Evolutionary conservation across 2,329 filamentous ascomycete species (phyloP), one percentile per base, ranked within the genome.

Genomic region (Trichoderma afroharzianum): DNA sequence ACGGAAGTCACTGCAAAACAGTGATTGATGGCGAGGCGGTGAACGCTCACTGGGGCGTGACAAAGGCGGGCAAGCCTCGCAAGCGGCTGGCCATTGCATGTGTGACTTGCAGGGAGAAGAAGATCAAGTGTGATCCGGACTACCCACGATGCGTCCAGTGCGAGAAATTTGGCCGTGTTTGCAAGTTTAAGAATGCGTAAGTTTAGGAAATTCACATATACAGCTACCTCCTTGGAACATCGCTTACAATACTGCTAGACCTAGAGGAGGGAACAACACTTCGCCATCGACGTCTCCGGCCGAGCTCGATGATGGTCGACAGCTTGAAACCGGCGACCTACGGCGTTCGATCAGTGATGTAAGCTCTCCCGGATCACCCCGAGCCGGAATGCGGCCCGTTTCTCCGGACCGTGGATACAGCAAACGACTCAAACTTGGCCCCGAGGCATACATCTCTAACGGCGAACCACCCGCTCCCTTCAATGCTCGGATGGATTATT

Each of bases 101-200:
- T 79, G 87, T 97, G 72, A 96, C 94, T 14, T 98, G 95, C 80
- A 89, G 95, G 64, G 94, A 97, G 83, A 98, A 97, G 89, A 98
- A 97, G 86, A 97, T 98, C 83, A 97, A 97, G 81, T 98, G 95
- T 78, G 94, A 97, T 75, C 95, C 94, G 1, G 94, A 95, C 76
- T 92, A 90, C 74, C 93, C 93, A 50, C 94, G 93, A 76, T 98
- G 95, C 77, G 88, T 95, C 68, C 94, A 97, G 82, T 98, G 95
- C 80, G 92, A 96, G 79, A 97, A 97, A 83, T 95, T 95, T 78
- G 93, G 94, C 70, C 88, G 93, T 62, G 86, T 92, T 21, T 97
- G 95, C 87, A 91, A 91, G 81, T 94, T 94, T 78, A 93, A 93
- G 82, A 93, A 92, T 82, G 93, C 93, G 92, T 95, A 84, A 89